phyloP scores from a whole-genome alignment of 202 grass and related monocot species.

The Setaria viridis region DNA sequence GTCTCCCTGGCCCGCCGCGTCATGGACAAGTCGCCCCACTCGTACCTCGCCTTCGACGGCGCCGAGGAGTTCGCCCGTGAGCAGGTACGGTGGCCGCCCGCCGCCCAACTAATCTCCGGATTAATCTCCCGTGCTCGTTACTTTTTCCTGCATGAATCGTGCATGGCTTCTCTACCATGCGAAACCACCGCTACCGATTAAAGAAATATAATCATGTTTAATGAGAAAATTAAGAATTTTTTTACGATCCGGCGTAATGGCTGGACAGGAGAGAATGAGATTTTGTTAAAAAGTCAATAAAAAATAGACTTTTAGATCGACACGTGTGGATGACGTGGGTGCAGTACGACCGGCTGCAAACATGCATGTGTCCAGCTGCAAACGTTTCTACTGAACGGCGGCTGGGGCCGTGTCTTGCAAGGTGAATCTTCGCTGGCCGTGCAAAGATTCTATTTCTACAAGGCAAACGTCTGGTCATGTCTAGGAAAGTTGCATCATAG shows the following conservation, averaged over 20 bases:
- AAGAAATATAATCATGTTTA: not conserved
- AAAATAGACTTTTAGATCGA: not conserved
- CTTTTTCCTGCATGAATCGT: slow-evolving; percentile 12
- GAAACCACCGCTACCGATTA: not conserved
- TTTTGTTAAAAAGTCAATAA: not conserved
- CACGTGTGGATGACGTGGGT: slow-evolving; percentile 37
- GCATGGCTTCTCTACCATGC: not conserved
- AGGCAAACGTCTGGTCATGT: not conserved
- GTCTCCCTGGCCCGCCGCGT: slow-evolving; percentile 82
- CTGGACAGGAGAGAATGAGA: slow-evolving; percentile 3
- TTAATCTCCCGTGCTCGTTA: slow-evolving; percentile 1
- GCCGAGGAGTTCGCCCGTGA: slow-evolving; percentile 88
- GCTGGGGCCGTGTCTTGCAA: not conserved
- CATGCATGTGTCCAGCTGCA: slow-evolving; percentile 16
- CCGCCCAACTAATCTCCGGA: not conserved
- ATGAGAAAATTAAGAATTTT: not conserved
- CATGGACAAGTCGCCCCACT: slow-evolving; percentile 89
- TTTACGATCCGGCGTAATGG: not conserved
- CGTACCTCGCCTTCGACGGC: slow-evolving; percentile 91
- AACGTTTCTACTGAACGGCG: not conserved
- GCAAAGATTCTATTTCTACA: not conserved
- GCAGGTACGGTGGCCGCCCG: slow-evolving; percentile 51
- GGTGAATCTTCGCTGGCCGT: slow-evolving; percentile 15
- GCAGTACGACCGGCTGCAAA: not conserved
- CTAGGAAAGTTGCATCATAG: not conserved